These are phyloP conservation scores for Acaromyces ingoldii DNA, from an alignment of 1,284 basidiomycete species.

Conservation along the genomic window DNA sequence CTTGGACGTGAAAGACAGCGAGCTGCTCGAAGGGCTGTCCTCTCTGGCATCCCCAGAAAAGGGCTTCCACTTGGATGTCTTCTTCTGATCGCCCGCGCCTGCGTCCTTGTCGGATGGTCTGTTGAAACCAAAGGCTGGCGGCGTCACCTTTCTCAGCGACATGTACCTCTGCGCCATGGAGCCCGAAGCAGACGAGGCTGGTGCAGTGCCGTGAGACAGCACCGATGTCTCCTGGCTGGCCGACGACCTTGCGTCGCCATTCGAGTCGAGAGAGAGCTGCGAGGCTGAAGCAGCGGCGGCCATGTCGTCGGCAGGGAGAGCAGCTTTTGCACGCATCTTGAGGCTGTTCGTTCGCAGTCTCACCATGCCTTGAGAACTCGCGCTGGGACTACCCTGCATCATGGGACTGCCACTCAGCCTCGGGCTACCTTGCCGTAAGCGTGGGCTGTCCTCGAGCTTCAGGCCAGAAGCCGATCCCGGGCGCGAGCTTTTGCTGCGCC, in stretches of 20 bases:
- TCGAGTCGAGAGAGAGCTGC: too few species aligned
- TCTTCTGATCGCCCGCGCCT: background rate
- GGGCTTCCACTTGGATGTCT: background rate
- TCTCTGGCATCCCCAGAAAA: background rate
- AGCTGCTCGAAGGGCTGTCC: too few species aligned
- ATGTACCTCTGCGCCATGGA: background rate
- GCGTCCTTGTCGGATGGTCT: background rate
- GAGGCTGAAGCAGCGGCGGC: background rate
- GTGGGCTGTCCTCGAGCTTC: too few species aligned
- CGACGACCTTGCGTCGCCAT: background rate
- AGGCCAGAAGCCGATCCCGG: too few species aligned
- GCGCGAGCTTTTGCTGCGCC: too few species aligned
- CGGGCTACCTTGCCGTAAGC: too few species aligned
- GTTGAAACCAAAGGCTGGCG: background rate
- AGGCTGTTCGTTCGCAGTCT: background rate
- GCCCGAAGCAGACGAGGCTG: background rate
- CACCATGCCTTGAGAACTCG: too few species aligned
- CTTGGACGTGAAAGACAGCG: background rate
- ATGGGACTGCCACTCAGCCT: too few species aligned
- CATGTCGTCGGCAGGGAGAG: background rate
- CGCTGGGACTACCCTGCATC: too few species aligned
- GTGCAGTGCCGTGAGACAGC: background rate
- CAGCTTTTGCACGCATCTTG: background rate
- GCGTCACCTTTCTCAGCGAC: constrained; percentile 3
- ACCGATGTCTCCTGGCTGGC: too few species aligned